Conservation (phyloP, 2,329 filamentous ascomycete genomes). For the Fusarium heterosporum region DNA sequence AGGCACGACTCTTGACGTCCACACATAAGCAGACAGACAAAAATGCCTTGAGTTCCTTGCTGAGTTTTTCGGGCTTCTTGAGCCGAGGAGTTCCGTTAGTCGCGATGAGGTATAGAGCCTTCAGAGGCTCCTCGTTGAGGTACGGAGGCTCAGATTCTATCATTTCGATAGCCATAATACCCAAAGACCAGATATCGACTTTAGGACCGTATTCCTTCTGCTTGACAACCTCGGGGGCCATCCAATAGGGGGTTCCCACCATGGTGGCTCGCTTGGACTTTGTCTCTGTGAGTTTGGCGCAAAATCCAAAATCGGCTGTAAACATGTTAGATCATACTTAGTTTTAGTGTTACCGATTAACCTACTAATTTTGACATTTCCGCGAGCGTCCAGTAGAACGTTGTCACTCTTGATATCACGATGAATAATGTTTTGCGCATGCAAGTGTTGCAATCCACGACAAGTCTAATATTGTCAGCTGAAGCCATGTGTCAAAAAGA, state of each 20-base stretch:
- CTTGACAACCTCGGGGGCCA: constrained; percentile 99
- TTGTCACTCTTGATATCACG: constrained; percentile 99
- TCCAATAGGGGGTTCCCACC: constrained; percentile 99
- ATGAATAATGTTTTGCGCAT: constrained; percentile 97
- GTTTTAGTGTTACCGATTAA: constrained; percentile 41
- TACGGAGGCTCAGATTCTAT: constrained; percentile 99
- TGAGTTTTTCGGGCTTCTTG: constrained; percentile 98
- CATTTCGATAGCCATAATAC: constrained; percentile 99
- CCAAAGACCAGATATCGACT: constrained; percentile 98
- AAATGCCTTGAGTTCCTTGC: constrained; percentile 98
- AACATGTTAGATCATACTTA: constrained; percentile 28
- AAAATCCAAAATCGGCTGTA: constrained; percentile 98
- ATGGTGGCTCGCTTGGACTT: constrained; percentile 98
- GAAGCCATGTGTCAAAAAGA: constrained; percentile 11
- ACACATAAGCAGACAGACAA: constrained; percentile 96
- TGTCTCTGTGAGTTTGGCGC: constrained; percentile 95
- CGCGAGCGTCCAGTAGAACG: constrained; percentile 90
- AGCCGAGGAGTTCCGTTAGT: constrained; percentile 96
- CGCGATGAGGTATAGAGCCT: constrained; percentile 96
- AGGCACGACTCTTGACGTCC: constrained; percentile 93
- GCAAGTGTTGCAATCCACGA: constrained; percentile 92
- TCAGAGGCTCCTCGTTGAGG: constrained; percentile 96
- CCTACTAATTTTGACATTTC: constrained; percentile 97
- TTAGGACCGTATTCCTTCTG: constrained; percentile 99
- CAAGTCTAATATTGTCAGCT: constrained; percentile 75